Evolutionary conservation across 2,329 filamentous ascomycete genomes (phyloP).

Genomic region (Fragosphaeria purpurea): DNA sequence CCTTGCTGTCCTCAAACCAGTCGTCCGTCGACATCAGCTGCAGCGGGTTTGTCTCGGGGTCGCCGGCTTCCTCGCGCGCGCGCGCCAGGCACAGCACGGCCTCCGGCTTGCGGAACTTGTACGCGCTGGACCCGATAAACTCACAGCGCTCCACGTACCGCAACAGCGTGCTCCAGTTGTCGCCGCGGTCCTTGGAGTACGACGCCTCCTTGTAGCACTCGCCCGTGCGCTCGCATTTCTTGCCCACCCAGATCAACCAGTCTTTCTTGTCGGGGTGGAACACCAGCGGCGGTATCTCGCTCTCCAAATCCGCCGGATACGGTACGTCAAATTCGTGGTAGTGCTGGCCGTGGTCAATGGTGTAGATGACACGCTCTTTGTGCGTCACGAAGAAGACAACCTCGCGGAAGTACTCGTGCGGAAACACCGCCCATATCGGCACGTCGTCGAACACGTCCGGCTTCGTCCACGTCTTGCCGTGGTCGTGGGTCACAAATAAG

Average conservation of each 20-base stretch:
- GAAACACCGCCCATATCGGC: constrained; percentile 59
- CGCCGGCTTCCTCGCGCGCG: constrained; percentile 45
- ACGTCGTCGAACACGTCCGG: constrained; percentile 56
- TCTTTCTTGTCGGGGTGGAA: constrained; percentile 83
- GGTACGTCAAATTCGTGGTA: constrained; percentile 68
- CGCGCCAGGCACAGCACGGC: constrained; percentile 56
- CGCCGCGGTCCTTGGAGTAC: constrained; percentile 68
- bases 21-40: constrained; percentile 70
- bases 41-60: constrained; percentile 52
- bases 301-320: constrained; percentile 31
- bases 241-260: constrained; percentile 86
- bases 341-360: constrained; percentile 63
- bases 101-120: constrained; percentile 39
- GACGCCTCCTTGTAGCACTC: constrained; percentile 68
- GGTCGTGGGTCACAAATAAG: constrained; percentile 69
- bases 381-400: constrained; percentile 76
- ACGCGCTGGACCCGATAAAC: constrained; percentile 62
- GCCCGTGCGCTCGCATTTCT: constrained; percentile 48
- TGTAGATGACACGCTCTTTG: constrained; percentile 61
- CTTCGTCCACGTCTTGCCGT: constrained; percentile 75
- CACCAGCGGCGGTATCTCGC: constrained; percentile 39
- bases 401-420: constrained; percentile 74
- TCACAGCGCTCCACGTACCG: constrained; percentile 73
- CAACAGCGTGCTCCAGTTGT: constrained; percentile 65
- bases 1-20: constrained; percentile 58